Evolutionary conservation across 108 stramenopile species (phyloP).

Genomic region (Cyclotella atomus): DNA sequence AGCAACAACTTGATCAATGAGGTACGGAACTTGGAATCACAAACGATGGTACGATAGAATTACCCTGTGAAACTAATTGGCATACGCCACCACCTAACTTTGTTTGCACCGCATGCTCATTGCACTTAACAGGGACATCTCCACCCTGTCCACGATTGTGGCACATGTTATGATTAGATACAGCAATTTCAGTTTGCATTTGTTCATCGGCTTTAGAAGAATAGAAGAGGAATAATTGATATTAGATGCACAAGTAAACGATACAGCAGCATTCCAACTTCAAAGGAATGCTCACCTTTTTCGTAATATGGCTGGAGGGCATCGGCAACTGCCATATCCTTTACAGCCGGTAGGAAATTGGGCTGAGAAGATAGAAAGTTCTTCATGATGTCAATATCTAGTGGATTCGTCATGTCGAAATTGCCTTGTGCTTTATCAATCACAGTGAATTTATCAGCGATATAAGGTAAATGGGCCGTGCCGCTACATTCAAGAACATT

Average conservation of each 20-base stretch:
- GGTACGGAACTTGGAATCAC: background rate
- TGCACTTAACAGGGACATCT: conserved; percentile 10
- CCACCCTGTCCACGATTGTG: conserved; percentile 31
- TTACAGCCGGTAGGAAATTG: background rate
- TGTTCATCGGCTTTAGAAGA: conserved; percentile 12
- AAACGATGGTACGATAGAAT: background rate
- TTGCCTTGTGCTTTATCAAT: background rate
- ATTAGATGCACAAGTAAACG: background rate
- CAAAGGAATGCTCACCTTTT: background rate
- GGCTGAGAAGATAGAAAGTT: conserved; percentile 16
- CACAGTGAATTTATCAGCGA: conserved; percentile 16
- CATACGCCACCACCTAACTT: conserved; percentile 50
- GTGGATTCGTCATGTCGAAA: conserved; percentile 13
- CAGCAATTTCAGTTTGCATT: conserved; percentile 18
- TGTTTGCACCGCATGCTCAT: conserved; percentile 2
- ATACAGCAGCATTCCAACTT: background rate
- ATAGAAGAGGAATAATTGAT: background rate
- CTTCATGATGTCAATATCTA: conserved; percentile 15
- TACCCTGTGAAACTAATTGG: conserved; percentile 51
- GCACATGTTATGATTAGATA: conserved; percentile 23
- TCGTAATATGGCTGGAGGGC: conserved; percentile 15
- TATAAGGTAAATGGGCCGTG: conserved; percentile 23
- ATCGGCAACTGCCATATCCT: conserved; percentile 9
- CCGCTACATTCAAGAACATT: conserved; percentile 49
- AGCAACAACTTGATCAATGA: background rate